Evolutionary conservation across 768 basidiomycete species (phyloP).

Genomic region (Leccinum boreale): DNA sequence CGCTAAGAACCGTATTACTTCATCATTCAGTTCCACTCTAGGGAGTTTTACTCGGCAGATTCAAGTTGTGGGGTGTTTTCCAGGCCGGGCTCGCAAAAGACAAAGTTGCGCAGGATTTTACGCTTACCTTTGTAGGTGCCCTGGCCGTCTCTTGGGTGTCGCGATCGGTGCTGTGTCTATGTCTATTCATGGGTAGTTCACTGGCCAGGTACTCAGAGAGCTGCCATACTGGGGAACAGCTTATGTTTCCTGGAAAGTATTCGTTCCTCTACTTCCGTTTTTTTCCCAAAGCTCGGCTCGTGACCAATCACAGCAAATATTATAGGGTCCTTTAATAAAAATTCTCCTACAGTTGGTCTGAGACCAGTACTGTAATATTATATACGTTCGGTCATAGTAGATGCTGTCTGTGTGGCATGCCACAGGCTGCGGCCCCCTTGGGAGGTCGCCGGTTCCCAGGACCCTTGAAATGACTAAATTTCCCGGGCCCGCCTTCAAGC

Average conservation of each 20-base stretch:
- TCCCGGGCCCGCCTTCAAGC: no score
- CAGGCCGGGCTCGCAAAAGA: constrained; percentile 29
- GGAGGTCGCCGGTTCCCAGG: no score
- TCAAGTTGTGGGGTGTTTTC: constrained; percentile 31
- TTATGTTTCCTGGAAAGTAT: constrained; percentile 22
- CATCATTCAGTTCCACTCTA: constrained; percentile 2
- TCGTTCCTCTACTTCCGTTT: neutral
- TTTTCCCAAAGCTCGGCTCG: no score
- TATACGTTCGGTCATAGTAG: no score
- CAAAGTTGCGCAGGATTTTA: constrained; percentile 23
- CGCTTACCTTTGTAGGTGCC: constrained; percentile 33
- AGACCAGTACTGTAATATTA: no score
- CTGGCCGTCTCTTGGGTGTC: constrained; percentile 23
- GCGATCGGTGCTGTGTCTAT: constrained; percentile 29
- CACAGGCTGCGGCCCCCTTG: no score
- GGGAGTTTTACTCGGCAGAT: constrained; percentile 25
- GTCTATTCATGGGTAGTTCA: constrained; percentile 28
- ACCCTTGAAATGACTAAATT: no score
- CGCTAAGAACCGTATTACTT: neutral
- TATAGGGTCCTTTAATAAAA: no score
- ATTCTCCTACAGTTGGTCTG: no score
- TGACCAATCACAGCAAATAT: no score
- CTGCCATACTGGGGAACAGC: constrained; percentile 28
- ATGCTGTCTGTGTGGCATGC: no score
- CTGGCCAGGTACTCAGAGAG: constrained; percentile 26